Base-by-base conservation (phyloP, 257 asterid species). In the Capsicum baccatum region DNA sequence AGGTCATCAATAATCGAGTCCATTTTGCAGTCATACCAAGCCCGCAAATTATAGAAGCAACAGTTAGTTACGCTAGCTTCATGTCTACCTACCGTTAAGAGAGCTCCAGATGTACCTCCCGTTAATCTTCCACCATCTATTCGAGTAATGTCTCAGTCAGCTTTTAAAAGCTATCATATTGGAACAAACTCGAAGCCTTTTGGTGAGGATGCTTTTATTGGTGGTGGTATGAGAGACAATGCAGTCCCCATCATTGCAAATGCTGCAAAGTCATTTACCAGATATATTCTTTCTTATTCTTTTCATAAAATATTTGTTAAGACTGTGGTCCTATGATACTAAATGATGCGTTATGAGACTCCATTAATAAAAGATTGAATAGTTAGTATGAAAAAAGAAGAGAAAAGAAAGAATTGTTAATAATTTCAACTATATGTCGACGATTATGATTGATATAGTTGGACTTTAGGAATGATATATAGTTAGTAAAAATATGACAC, bases 121-220 rank as follows among this genome's bases (percentile, higher is more conserved):
- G 97, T 97, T 73, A 97, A 95, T 89, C 97, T 97, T 88, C 99
- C 99, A 82, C 97, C 98, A 63, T 94, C 99, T 79, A 98, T 92
- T 85, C 94, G 99, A 66, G 87, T 94, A 80, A 93, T 97, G 87
- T 92, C 99, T n/a, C 97, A 91, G 87, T 93, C 98, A 67, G 94
- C 95, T 87, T 92, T 92, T 88, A 90, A 90, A 89, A 91, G 85
- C 85, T 90, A 93, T 85, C 94, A 87, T 54, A 90, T 86, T 26
- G 89, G 59, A 79, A 79, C 87, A 62, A 66, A 91, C 66, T 58
- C 87, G 48, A 89, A 83, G 68, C 39, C 68, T 82, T 66, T 85
- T 6, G 79, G 80, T 74, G 85, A 90, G 83, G 82, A 84, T 83
- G 59, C 89, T 67, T 84, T 86, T 79, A 67, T n/a, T 13, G 84